Evolutionary conservation across 768 basidiomycete genomes (phyloP), one percentile per base, ranked within the genome.

Genomic region (Suillus tomentosus): DNA sequence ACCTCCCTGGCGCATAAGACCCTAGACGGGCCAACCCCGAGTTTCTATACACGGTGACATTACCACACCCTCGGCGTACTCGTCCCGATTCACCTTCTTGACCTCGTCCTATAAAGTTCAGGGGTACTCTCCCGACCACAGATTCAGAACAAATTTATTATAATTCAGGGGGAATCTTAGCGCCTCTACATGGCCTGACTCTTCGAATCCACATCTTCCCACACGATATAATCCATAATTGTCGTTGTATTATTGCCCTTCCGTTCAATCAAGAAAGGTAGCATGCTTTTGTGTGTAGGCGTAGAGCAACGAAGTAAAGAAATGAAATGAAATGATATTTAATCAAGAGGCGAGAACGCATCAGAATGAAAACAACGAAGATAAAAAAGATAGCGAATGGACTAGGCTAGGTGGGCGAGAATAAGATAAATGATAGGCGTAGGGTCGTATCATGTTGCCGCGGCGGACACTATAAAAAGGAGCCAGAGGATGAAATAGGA

Each of bases 51-150:
- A 11, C 10, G 57, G 39, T 11, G 39, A 58, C 57, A 42, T 58
- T 58, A 58, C 57, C 57, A 31, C 24, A 58, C 56, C 9, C 37
- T 57, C 37, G 56, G 24, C 19, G 24, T 42, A 17, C 40, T 3
- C 40, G 57, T 58, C 13, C 57, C 57, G 40, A 17, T 40, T 57
- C 15, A 40, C 39, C 39, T 54, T 31, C 55, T 57, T 24, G 56
- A 58, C 40, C 24, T 58, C 57, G 27, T 58, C 24, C 39, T 27
- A 42, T 58, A 58, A 54, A 54, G 53, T 54, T 54, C 53, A 54
- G 13, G 31, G 53, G 53, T 36, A 54, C 11, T 24, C 19, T 34
- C 51, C 17, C 51, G 31, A 53, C 51, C 15, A 27, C 51, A 31
- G 8, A 31, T 53, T 53, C 51, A 53, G 51, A 27, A 27, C 15